phyloP scores from a whole-genome alignment of 805 yeast genomes.

The Lipomyces lipofer region DNA sequence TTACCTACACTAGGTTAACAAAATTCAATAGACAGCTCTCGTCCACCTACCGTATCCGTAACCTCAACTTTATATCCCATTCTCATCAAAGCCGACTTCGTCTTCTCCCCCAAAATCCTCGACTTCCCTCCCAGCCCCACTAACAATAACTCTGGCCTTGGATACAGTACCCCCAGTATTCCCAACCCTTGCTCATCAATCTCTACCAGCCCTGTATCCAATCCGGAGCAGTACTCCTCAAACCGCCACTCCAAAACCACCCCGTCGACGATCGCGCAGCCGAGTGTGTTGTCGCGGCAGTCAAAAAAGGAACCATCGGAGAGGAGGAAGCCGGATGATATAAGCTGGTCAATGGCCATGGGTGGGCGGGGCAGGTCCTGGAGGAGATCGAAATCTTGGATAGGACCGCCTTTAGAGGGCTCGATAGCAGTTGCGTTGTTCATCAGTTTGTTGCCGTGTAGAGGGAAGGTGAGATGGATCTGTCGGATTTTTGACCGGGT shows the following conservation, averaged over 20 bases:
- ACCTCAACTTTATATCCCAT: conserved; percentile 73
- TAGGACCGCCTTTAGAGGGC: conserved; percentile 29
- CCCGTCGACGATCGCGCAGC: conserved; percentile 43
- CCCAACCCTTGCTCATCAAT: conserved; percentile 49
- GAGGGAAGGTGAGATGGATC: background rate
- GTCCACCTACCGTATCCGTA: conserved; percentile 52
- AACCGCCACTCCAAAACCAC: conserved; percentile 65
- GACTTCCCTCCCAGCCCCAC: conserved; percentile 67
- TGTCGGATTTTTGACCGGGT: no score
- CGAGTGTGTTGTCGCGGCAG: conserved; percentile 46
- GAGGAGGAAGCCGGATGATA: conserved; percentile 18
- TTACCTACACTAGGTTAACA: conserved; percentile 32
- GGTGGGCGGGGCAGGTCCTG: conserved; percentile 30
- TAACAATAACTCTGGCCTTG: conserved; percentile 74
- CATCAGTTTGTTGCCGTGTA: conserved; percentile 3
- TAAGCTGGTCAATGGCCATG: conserved; percentile 25
- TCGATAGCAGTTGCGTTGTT: conserved; percentile 23
- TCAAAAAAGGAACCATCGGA: conserved; percentile 21
- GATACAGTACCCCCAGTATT: conserved; percentile 58
- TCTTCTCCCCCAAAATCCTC: conserved; percentile 60
- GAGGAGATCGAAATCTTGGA: conserved; percentile 30
- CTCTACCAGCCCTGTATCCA: conserved; percentile 56
- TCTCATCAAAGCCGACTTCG: conserved; percentile 50
- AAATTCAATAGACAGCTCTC: background rate
- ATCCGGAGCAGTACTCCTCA: conserved; percentile 43